A percentile compares a stretch with the other conserved stretches of the same genome.
These are phyloP conservation scores for Globisporangium alternatum DNA, from an alignment of 352 stramenopile genomes.

Conservation along the genomic window DNA sequence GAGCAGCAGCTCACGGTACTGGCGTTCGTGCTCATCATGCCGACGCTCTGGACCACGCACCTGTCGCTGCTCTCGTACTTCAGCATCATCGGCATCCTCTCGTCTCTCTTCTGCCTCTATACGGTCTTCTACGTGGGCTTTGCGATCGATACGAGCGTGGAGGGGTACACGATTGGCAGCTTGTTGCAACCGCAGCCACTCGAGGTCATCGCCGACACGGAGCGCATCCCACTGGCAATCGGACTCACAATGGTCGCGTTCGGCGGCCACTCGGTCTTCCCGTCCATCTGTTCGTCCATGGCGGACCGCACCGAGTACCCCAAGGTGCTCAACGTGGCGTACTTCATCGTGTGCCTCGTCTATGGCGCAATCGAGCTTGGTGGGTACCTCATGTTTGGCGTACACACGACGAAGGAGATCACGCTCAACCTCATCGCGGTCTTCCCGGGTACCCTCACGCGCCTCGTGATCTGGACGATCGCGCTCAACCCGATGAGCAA, in stretches of 20 bases:
- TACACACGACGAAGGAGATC: conserved; percentile 81
- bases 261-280: conserved; percentile 84
- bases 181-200: conserved; percentile 57
- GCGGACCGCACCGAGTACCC: conserved; percentile 58
- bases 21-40: conserved; percentile 70
- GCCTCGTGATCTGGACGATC: conserved; percentile 77
- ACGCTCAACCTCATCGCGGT: conserved; percentile 77
- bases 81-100: conserved; percentile 82
- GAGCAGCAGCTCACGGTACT: conserved; percentile 62
- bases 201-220: conserved; percentile 56
- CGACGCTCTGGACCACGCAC: conserved; percentile 77
- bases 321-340: conserved; percentile 66
- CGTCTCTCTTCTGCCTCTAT: conserved; percentile 77
- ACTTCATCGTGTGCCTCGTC: conserved; percentile 64
- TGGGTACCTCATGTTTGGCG: conserved; percentile 85
- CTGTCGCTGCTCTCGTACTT: conserved; percentile 84
- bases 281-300: conserved; percentile 88
- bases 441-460: conserved; percentile 57
- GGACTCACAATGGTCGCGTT: conserved; percentile 87
- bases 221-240: conserved; percentile 76
- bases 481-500: conserved; percentile 88
- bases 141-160: conserved; percentile 38
- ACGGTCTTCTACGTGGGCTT: conserved; percentile 76
- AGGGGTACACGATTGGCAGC: conserved; percentile 46
- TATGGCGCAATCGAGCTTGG: conserved; percentile 74